Evolutionary conservation across 768 basidiomycete genomes (phyloP).

Genomic region (Mrakia gelida): DNA sequence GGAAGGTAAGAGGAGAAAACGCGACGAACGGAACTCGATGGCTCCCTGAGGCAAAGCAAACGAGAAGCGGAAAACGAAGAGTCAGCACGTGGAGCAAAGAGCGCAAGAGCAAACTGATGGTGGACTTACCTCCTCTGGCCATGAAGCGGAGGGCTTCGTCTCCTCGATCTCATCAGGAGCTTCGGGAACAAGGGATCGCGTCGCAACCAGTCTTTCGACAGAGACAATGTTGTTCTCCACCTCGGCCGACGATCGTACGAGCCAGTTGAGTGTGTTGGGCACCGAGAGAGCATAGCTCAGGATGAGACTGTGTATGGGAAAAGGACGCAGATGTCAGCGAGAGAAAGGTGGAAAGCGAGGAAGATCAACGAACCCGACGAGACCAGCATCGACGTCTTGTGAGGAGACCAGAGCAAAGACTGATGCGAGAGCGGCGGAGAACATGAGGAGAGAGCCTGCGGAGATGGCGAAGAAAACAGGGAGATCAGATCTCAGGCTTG

Average conservation of each 20-base stretch:
- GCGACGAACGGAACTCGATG: constrained; percentile 43
- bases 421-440: constrained; percentile 64
- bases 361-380: background rate
- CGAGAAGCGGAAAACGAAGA: background rate
- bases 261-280: constrained; percentile 41
- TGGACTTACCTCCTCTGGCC: constrained; percentile 32
- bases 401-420: constrained; percentile 61
- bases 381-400: background rate
- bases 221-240: constrained; percentile 46
- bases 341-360: background rate
- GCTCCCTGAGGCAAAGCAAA: constrained; percentile 1
- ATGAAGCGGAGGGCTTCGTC: constrained; percentile 38
- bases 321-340: background rate
- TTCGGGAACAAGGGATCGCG: constrained; percentile 40
- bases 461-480: too few relatives aligned
- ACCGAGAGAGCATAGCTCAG: constrained; percentile 66
- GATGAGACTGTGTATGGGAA: constrained; percentile 66
- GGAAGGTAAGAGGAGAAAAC: too few relatives aligned
- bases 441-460: constrained; percentile 59
- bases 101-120: background rate
- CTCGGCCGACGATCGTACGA: constrained; percentile 44
- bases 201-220: constrained; percentile 43
- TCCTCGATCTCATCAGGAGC: constrained; percentile 42
- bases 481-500: too few relatives aligned
- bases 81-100: background rate